Percentiles rank a stretch among this genome's conserved stretches.
phyloP scores from a whole-genome alignment of 1,284 basidiomycete genomes.

The Abortiporus biennis region DNA sequence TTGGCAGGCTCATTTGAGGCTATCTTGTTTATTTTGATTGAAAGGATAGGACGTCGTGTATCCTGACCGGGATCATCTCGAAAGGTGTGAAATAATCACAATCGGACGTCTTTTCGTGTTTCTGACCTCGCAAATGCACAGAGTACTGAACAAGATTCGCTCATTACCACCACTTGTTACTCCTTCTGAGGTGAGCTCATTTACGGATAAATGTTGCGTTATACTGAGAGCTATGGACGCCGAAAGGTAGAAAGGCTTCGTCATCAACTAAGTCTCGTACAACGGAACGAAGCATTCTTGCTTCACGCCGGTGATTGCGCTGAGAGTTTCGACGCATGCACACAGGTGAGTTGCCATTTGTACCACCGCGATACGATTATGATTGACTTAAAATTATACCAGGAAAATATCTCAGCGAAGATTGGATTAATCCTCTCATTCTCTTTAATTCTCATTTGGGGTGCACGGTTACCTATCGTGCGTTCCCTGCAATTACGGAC shows the following conservation, averaged over 20 bases:
- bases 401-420: conserved; percentile 93
- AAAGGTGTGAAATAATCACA: conserved; percentile 28
- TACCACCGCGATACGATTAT: neutral
- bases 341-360: conserved; percentile 49
- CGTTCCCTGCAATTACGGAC: conserved; percentile 16
- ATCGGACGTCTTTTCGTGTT: neutral
- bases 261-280: conserved; percentile 74
- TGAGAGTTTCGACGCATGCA: conserved; percentile 90
- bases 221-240: neutral
- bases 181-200: conserved; percentile 67
- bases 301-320: conserved; percentile 98
- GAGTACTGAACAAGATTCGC: conserved; percentile 72
- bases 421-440: conserved; percentile 94
- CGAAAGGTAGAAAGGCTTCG: conserved; percentile 81
- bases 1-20: neutral
- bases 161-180: conserved; percentile 85
- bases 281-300: conserved; percentile 87
- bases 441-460: conserved; percentile 93
- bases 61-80: conserved; percentile 41
- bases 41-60: conserved; percentile 43
- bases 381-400: conserved; percentile 4
- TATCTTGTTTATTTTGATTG: conserved; percentile 2
- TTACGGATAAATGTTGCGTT: neutral
- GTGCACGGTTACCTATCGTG: conserved; percentile 85
- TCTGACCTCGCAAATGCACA: conserved; percentile 21